Percentiles rank a stretch among this genome's conserved stretches.
These are phyloP conservation scores for Cardiospermum halicacabum DNA, from an alignment of 345 rosid genomes.

Conservation along the genomic window DNA sequence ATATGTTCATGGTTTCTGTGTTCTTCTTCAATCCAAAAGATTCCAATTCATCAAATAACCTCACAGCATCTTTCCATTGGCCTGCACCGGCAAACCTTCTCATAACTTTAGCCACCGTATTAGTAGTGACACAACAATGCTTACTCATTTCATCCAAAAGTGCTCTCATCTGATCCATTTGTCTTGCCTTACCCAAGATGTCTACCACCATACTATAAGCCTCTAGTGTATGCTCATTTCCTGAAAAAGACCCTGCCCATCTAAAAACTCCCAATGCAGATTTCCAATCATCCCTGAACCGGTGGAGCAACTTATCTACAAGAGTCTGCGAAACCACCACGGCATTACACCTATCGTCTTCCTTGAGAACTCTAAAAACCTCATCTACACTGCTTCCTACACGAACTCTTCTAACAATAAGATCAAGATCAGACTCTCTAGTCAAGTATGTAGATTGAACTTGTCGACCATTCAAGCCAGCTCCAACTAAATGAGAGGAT, in stretches of 20 bases:
- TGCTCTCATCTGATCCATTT: slow-evolving; percentile 60
- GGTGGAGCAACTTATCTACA: slow-evolving; percentile 44
- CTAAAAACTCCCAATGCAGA: slow-evolving; percentile 64
- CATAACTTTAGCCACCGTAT: slow-evolving; percentile 65
- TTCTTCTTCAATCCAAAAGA: slow-evolving; percentile 62
- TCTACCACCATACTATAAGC: slow-evolving; percentile 55
- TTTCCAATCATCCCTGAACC: slow-evolving; percentile 83
- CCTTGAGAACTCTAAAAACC: slow-evolving; percentile 32
- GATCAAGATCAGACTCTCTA: slow-evolving; percentile 22
- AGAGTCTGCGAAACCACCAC: slow-evolving; percentile 39
- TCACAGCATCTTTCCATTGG: slow-evolving; percentile 79
- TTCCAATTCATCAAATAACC: slow-evolving; percentile 51
- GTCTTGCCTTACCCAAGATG: slow-evolving; percentile 64
- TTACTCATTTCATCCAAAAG: slow-evolving; percentile 52
- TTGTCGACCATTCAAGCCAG: slow-evolving; percentile 11
- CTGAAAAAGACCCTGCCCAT: slow-evolving; percentile 58
- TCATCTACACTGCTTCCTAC: slow-evolving; percentile 46
- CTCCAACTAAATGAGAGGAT: slow-evolving; percentile 7
- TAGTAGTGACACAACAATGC: slow-evolving; percentile 36
- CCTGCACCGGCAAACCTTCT: slow-evolving; percentile 76
- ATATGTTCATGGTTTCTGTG: slow-evolving; percentile 64
- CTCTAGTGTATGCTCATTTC: slow-evolving; percentile 37
- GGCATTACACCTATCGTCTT: slow-evolving; percentile 31
- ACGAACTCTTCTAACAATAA: slow-evolving; percentile 27
- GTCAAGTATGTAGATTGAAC: slow-evolving; percentile 11